A percentile compares a stretch with the other conserved stretches of the same genome.
Evolutionary conservation across 2,329 filamentous ascomycete genomes (phyloP).

Genomic region (Cladophialophora psammophila): DNA sequence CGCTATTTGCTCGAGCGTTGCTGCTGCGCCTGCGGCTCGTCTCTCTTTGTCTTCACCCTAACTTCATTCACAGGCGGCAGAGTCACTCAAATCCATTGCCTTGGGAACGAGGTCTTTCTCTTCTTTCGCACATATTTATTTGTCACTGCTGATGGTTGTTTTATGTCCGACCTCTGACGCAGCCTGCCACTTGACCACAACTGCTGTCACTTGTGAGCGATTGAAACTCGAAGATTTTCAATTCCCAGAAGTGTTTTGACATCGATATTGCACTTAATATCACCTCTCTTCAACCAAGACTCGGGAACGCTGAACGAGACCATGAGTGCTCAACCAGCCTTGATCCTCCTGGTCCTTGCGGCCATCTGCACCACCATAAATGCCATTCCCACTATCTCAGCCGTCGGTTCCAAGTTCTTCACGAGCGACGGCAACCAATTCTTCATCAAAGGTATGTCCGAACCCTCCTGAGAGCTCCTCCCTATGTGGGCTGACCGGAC

Average conservation of each 20-base stretch:
- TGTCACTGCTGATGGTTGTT: constrained; percentile 18
- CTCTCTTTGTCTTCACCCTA: constrained; percentile 18
- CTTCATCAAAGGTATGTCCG: constrained; percentile 75
- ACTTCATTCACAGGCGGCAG: constrained; percentile 13
- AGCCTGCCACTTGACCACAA: not conserved
- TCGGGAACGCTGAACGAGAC: not conserved
- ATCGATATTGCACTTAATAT: constrained; percentile 7
- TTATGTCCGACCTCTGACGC: not conserved
- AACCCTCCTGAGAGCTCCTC: not conserved
- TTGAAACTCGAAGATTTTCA: not conserved
- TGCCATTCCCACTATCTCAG: constrained; percentile 64
- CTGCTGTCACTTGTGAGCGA: not conserved
- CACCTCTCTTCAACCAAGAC: not conserved
- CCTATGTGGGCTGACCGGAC: constrained; percentile 3
- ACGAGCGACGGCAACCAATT: constrained; percentile 80
- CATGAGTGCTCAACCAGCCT: constrained; percentile 24
- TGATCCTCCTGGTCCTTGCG: constrained; percentile 28
- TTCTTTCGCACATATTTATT: constrained; percentile 30
- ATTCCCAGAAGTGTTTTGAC: constrained; percentile 9
- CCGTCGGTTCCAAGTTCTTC: constrained; percentile 84
- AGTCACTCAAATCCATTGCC: constrained; percentile 16
- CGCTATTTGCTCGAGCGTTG: not conserved
- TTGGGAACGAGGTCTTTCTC: constrained; percentile 18
- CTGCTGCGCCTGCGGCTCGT: constrained; percentile 7
- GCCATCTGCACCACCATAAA: constrained; percentile 44